Percentiles rank a stretch among this genome's conserved stretches.
Conservation (phyloP, 768 basidiomycete genomes). For the Pisolithus tinctorius region DNA sequence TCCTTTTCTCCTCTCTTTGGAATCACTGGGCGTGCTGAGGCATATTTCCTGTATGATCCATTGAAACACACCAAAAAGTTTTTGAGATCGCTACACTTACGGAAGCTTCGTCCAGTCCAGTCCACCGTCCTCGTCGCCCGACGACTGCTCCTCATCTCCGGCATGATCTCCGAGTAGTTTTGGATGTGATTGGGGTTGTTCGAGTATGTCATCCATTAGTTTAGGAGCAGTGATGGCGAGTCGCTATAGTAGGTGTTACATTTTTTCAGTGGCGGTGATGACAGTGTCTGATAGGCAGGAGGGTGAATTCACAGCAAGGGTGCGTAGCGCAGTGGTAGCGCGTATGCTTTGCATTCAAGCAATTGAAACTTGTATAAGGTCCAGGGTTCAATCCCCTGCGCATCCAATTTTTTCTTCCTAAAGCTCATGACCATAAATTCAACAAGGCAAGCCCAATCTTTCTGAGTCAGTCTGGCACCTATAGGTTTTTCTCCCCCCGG, state of each 20-base stretch:
- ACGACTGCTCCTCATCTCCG: slow-evolving; percentile 44
- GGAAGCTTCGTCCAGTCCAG: slow-evolving; percentile 80
- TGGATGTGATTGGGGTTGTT: slow-evolving; percentile 28
- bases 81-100: slow-evolving; percentile 29
- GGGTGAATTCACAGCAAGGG: neutral
- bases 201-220: slow-evolving; percentile 58
- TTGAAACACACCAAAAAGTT: slow-evolving; percentile 4
- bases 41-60: slow-evolving; percentile 13
- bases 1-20: slow-evolving; percentile 98
- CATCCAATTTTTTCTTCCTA: slow-evolving; percentile 24
- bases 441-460: too few relatives aligned
- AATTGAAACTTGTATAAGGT: slow-evolving; percentile 30
- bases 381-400: slow-evolving; percentile 39
- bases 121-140: slow-evolving; percentile 68
- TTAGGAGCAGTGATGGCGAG: too few relatives aligned
- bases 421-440: neutral
- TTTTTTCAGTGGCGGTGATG: too few relatives aligned
- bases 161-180: slow-evolving; percentile 15
- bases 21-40: slow-evolving; percentile 56
- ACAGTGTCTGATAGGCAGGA: too few relatives aligned
- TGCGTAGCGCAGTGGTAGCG: slow-evolving; percentile 29
- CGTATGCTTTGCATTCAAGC: slow-evolving; percentile 34
- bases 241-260: too few relatives aligned
- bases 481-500: too few relatives aligned
- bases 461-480: too few relatives aligned